Evolutionary conservation across 768 basidiomycete genomes (phyloP), one percentile per base, ranked within the genome.

Genomic region (Mycena metata): DNA sequence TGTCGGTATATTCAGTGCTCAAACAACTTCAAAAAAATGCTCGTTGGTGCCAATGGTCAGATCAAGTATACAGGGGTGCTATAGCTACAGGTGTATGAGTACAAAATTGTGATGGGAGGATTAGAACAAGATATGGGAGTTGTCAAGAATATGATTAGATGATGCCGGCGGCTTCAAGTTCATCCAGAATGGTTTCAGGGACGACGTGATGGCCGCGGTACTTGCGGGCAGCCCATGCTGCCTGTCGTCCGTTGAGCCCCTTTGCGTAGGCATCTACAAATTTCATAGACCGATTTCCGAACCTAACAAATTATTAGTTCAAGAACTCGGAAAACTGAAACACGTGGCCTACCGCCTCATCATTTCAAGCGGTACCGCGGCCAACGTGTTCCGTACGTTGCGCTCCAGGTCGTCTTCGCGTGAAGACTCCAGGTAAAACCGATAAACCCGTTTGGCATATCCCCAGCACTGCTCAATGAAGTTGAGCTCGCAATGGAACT

Each of bases 231-330:
- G 71, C 71, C 69, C 74, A 75, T 2, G 71, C 67, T 23, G 74
- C 74, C 46, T 74, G 69, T 8, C 55, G 26, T 11, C 69, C 67
- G 47, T 70, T 72, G 6, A 79, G 60, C 3, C 76, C 75, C 23
- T 72, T 60, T 1, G 52, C 17, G 62, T 79, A 79, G 19, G 75
- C 79, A 66, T 79, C 72, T 36, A 76, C 76, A 60, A 75, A 78
- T 16, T 54, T 52, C 16, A 2, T 24, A 0, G 36, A 60, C 0
- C 59, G 57, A 47, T 43, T 61, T 41, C 17, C 50, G n/a, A 67
- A 67, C 0, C 66, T 57, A 13, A 43, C 8, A 54, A 21, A 4
- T 13, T 13, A 54, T 41, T 12, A 57, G 24, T 24, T 6, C 19
- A 43, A 59, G 26, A 11, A 49, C 30, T 24, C 2, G 11, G 35